Evolutionary conservation across 2,329 filamentous ascomycete species (phyloP).

Genomic region (Aspergillus nomiae): DNA sequence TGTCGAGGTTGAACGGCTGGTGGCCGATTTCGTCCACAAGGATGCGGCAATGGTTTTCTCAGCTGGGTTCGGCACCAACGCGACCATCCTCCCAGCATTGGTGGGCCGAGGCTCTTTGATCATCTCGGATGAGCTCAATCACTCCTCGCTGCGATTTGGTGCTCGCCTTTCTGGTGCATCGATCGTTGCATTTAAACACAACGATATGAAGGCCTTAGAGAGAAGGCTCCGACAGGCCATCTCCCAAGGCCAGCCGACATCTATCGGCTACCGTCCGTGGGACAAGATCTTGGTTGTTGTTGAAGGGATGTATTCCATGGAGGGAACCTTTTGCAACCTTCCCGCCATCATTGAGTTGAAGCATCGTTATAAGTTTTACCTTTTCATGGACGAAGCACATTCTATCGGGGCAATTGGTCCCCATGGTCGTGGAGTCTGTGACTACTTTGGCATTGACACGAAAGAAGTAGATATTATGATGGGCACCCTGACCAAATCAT

Average conservation of each 20-base stretch:
- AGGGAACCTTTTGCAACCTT: conserved; percentile 98
- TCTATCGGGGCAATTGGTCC: conserved; percentile 92
- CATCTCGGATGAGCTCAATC: conserved; percentile 96
- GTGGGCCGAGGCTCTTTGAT: conserved; percentile 91
- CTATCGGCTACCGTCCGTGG: conserved; percentile 82
- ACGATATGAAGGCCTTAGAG: conserved; percentile 88
- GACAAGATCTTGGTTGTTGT: conserved; percentile 98
- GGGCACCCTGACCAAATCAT: conserved; percentile 98
- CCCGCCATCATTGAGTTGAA: conserved; percentile 84
- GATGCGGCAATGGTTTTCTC: conserved; percentile 95
- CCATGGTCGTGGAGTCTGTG: conserved; percentile 89
- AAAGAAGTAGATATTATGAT: conserved; percentile 93
- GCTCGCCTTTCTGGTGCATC: conserved; percentile 92
- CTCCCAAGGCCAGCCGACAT: conserved; percentile 93
- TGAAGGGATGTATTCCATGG: conserved; percentile 98
- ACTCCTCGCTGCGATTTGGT: conserved; percentile 94
- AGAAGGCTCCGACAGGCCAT: conserved; percentile 85
- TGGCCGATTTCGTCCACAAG: conserved; percentile 92
- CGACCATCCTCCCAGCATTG: conserved; percentile 88
- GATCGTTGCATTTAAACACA: conserved; percentile 96
- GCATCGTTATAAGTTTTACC: conserved; percentile 93
- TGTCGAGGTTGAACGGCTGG: conserved; percentile 82
- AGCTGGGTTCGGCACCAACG: conserved; percentile 98
- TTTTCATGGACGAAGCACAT: conserved; percentile 96
- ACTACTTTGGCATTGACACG: conserved; percentile 95